Evolutionary conservation across 2,329 filamentous ascomycete genomes (phyloP), one percentile per base, ranked within the genome.

Genomic region (Colletotrichum simmondsii): DNA sequence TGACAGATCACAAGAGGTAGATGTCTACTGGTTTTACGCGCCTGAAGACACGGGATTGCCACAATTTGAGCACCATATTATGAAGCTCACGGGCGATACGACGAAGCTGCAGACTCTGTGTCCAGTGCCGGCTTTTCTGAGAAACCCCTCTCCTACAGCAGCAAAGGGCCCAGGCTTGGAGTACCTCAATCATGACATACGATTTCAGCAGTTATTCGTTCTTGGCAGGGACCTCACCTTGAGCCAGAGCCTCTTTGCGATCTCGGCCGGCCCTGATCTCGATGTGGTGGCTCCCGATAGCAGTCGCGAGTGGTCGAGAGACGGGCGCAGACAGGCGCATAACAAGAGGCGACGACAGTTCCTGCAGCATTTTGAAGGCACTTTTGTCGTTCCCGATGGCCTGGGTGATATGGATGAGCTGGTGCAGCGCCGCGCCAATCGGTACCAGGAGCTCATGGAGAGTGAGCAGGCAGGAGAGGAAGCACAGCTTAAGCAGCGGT

Each of bases 51-150:
- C 68, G 8, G 74, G 73, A 10, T 76, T 82, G 37, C 81, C 83
- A 7, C 79, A 81, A 22, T 85, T 83, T 77, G 81, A 85, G 66
- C 80, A 83, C 8, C 80, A 84, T 46, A 77, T 81, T 22, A 53
- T 75, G 46, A 64, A 46, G 24, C 28, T 75, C 12, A 32, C 35
- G 14, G 59, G 37, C 24, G 60, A 59, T 6, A 28, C 22, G 14
- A 46, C 53, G 6, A 68, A 62, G 53, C 59, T 73, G 22, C 74
- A 74, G 16, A 65, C 65, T 14, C 10, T 75, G 7, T 70, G 69
- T 22, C 65, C 70, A 37, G 63, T 63, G 16, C 61, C 72, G 24
- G 72, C 72, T 10, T 62, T 46, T 26, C 53, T 73, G 19, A 56
- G 30, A 12, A 14, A 24, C 46, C 30, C 52, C 26, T 66, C 60